phyloP scores from a whole-genome alignment of 805 yeast species.

The Zygosaccharomyces gambellarensis region DNA sequence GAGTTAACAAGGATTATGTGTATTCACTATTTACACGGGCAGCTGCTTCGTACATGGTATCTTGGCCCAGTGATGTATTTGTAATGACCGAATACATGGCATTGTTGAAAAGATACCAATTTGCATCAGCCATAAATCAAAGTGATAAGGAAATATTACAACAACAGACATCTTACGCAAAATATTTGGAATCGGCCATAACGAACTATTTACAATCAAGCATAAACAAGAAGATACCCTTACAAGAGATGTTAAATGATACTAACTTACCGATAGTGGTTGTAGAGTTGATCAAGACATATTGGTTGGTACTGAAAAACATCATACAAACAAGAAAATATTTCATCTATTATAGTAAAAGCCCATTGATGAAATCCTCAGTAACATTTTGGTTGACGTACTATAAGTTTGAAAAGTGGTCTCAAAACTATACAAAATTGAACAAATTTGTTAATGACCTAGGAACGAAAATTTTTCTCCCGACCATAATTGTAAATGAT shows the following conservation, averaged over 20 bases:
- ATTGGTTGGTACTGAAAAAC: constrained; percentile 31
- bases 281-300: constrained; percentile 33
- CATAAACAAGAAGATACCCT: constrained; percentile 18
- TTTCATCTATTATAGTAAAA: constrained; percentile 27
- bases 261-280: constrained; percentile 39
- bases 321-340: constrained; percentile 33
- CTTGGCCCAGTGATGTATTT: constrained; percentile 19
- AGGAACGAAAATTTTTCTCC: constrained; percentile 43
- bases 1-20: constrained; percentile 11
- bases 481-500: constrained; percentile 44
- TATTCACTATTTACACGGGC: constrained; percentile 14
- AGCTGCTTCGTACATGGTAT: constrained; percentile 10
- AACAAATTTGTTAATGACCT: constrained; percentile 43
- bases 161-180: constrained; percentile 23
- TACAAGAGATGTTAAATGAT: constrained; percentile 38
- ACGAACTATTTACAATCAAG: constrained; percentile 22
- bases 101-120: constrained; percentile 21
- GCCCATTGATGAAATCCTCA: constrained; percentile 36
- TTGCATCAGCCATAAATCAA: constrained; percentile 17
- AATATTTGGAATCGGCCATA: constrained; percentile 24
- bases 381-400: constrained; percentile 53
- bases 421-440: constrained; percentile 43
- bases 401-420: constrained; percentile 48
- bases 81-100: constrained; percentile 23
- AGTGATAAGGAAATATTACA: constrained; percentile 20